These are phyloP conservation scores for Thalia dealbata DNA, from an alignment of 176 grass and related monocot species.

Conservation along the genomic window DNA sequence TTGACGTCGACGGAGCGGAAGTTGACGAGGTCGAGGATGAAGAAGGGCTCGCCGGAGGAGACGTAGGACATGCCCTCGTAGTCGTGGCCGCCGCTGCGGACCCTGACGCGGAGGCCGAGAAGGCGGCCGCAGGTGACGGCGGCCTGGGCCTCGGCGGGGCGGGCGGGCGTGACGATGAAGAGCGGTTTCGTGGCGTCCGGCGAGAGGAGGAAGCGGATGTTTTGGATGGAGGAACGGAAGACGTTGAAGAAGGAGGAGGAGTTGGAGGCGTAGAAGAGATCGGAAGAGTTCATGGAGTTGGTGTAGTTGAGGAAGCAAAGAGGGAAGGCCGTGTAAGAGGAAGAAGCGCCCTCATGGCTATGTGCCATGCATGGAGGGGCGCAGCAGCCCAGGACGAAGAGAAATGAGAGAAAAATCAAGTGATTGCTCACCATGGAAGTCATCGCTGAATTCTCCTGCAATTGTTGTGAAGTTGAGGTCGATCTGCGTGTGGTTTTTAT, in stretches of 20 bases:
- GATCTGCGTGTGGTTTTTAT: too few species aligned
- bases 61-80: slow-evolving; percentile 4
- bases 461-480: too few species aligned
- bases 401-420: too few species aligned
- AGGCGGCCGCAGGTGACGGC: neutral
- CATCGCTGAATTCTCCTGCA: too few species aligned
- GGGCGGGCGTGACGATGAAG: neutral
- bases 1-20: neutral
- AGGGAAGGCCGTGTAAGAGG: too few species aligned
- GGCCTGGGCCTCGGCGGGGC: neutral
- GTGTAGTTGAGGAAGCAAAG: too few species aligned
- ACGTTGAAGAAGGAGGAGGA: neutral
- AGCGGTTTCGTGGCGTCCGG: neutral
- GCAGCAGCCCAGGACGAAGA: too few species aligned
- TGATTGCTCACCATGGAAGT: too few species aligned
- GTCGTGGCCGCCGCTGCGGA: slow-evolving; percentile 1
- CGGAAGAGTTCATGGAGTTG: too few species aligned
- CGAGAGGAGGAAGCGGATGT: neutral
- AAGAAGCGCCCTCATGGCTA: too few species aligned
- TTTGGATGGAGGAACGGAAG: slow-evolving; percentile 5
- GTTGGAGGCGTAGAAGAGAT: neutral
- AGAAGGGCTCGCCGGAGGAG: neutral
- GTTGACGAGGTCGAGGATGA: neutral
- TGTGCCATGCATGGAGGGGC: too few species aligned
- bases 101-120: neutral